Conservation (phyloP, 805 yeast species). For the Kodamaea hsintzibuensis region DNA sequence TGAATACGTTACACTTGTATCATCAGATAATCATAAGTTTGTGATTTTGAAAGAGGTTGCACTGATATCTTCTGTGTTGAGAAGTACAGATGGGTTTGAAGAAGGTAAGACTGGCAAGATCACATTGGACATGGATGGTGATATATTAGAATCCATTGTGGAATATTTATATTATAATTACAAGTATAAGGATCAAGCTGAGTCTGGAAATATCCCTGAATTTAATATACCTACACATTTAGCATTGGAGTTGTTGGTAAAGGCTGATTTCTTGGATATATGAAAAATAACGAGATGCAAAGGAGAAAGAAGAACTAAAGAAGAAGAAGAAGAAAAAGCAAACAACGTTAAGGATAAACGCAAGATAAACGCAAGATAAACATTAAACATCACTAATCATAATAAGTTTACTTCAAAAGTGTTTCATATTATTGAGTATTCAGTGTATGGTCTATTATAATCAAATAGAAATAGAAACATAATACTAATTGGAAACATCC, state of each 20-base stretch:
- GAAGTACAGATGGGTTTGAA: constrained; percentile 53
- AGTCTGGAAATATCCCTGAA: constrained; percentile 66
- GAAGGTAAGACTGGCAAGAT: constrained; percentile 63
- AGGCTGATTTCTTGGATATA: constrained; percentile 86
- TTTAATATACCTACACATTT: constrained; percentile 92
- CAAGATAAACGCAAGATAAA: too few species aligned
- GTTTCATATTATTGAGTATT: too few species aligned
- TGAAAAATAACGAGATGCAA: constrained; percentile 16
- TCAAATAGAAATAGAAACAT: too few species aligned
- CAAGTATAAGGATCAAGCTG: constrained; percentile 59
- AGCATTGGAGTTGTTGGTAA: constrained; percentile 87
- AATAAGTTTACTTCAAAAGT: too few species aligned
- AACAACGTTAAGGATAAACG: too few species aligned
- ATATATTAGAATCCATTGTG: constrained; percentile 72
- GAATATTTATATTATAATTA: constrained; percentile 80
- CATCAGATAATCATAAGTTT: constrained; percentile 69
- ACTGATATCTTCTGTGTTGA: constrained; percentile 57
- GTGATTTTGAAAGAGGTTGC: constrained; percentile 74
- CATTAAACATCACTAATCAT: too few species aligned
- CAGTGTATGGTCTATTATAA: too few species aligned
- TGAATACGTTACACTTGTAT: constrained; percentile 61
- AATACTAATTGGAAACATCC: too few species aligned
- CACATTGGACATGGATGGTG: constrained; percentile 64
- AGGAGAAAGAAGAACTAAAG: neutral
- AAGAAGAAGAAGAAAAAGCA: neutral